A percentile compares a stretch with the other conserved stretches of the same genome.
Evolutionary conservation across 140 eudicot genomes (phyloP).

Genomic region (Anethum foeniculum): DNA sequence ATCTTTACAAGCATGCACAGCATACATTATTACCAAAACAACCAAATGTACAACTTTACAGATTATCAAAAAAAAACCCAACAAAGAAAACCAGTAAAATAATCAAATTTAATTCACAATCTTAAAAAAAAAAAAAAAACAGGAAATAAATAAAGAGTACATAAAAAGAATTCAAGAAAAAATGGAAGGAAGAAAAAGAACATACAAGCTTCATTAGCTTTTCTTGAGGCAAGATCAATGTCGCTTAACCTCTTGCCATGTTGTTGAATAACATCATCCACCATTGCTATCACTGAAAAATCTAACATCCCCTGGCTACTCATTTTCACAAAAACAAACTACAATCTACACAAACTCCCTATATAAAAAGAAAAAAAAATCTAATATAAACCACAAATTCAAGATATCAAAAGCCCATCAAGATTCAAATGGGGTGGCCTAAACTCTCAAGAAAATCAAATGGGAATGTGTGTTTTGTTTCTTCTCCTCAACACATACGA

Average conservation of each 20-base stretch:
- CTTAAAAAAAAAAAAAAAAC: neutral
- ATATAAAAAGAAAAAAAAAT: neutral
- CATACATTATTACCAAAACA: neutral
- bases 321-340: slow-evolving; percentile 17
- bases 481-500: neutral
- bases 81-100: neutral
- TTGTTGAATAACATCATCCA: slow-evolving; percentile 67
- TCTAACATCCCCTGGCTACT: slow-evolving; percentile 25
- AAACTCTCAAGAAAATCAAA: neutral
- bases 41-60: neutral
- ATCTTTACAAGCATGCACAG: neutral
- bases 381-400: neutral
- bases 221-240: slow-evolving; percentile 46
- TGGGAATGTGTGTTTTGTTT: neutral
- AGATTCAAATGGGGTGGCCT: neutral
- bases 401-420: neutral
- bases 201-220: slow-evolving; percentile 59
- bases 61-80: neutral
- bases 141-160: neutral
- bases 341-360: neutral
- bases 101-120: neutral
- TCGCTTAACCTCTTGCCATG: slow-evolving; percentile 51
- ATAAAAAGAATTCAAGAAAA: neutral
- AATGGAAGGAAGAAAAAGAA: neutral
- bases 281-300: slow-evolving; percentile 41